A percentile compares a stretch with the other conserved stretches of the same genome.
These are phyloP conservation scores for Globisporangium alternatum DNA, from an alignment of 352 stramenopile genomes.

Conservation along the genomic window DNA sequence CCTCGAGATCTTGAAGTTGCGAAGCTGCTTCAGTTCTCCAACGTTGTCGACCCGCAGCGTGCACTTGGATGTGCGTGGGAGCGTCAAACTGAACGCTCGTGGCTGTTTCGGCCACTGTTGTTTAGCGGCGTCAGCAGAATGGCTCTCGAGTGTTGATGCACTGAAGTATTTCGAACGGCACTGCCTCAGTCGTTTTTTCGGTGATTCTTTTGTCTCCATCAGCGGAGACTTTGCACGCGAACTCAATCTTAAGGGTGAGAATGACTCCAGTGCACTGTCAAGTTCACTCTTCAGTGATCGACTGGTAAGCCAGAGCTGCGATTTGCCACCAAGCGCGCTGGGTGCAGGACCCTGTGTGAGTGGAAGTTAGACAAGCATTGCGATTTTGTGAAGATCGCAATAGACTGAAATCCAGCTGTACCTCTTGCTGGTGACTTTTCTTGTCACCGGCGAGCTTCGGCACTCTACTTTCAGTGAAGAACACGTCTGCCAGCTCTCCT, in stretches of 20 bases:
- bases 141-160: background rate
- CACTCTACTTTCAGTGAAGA: conserved; percentile 15
- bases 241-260: background rate
- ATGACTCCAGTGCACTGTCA: background rate
- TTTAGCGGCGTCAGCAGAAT: background rate
- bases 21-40: conserved; percentile 18
- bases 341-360: background rate
- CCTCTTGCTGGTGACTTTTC: background rate
- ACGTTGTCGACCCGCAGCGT: conserved; percentile 36
- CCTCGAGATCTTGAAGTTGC: conserved; percentile 59
- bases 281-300: conserved; percentile 8
- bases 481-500: conserved; percentile 15
- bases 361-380: background rate
- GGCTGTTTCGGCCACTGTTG: background rate
- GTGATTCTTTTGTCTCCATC: background rate
- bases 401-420: background rate
- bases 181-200: background rate
- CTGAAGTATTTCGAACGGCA: conserved; percentile 13
- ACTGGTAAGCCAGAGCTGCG: conserved; percentile 14
- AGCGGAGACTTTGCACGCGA: too few relatives aligned
- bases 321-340: background rate
- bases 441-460: conserved; percentile 3
- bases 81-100: background rate
- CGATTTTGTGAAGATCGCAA: background rate
- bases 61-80: conserved; percentile 16